A percentile compares a stretch with the other conserved stretches of the same genome.
Evolutionary conservation across 352 stramenopile species (phyloP).

Genomic region (Phytophthora fragariae): DNA sequence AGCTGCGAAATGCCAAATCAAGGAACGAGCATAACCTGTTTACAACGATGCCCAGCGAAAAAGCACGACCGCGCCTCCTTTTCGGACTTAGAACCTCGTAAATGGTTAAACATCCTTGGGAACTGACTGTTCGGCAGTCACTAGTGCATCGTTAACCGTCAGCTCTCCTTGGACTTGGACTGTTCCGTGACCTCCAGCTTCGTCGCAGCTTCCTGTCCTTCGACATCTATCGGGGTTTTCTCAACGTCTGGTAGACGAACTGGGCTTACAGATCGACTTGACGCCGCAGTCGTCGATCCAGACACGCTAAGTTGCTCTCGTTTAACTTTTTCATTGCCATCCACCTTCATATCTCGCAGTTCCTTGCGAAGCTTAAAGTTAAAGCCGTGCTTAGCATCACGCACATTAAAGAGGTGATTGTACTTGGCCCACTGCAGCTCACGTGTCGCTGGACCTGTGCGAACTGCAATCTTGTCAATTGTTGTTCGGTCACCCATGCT

Average conservation of each 20-base stretch:
- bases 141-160: conserved; percentile 4
- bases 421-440: conserved; percentile 70
- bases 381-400: conserved; percentile 69
- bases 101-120: conserved; percentile 14
- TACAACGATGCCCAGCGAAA: conserved; percentile 23
- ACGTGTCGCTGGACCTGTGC: conserved; percentile 57
- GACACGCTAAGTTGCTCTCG: conserved; percentile 34
- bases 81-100: conserved; percentile 12
- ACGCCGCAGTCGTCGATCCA: conserved; percentile 38
- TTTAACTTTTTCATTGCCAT: conserved; percentile 25
- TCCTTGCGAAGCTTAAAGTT: conserved; percentile 80
- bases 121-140: conserved; percentile 7
- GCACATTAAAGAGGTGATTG: conserved; percentile 62
- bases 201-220: conserved; percentile 7
- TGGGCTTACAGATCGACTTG: conserved; percentile 41
- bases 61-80: background rate
- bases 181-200: background rate
- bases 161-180: background rate
- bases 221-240: background rate
- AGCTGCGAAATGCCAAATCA: conserved; percentile 12
- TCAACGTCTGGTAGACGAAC: conserved; percentile 14
- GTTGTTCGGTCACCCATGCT: conserved; percentile 57
- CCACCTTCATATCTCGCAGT: conserved; percentile 52
- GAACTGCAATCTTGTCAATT: conserved; percentile 64
- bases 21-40: conserved; percentile 18